Base-by-base conservation (phyloP, 2,329 filamentous ascomycete genomes). In the Sporothrix phasma region DNA sequence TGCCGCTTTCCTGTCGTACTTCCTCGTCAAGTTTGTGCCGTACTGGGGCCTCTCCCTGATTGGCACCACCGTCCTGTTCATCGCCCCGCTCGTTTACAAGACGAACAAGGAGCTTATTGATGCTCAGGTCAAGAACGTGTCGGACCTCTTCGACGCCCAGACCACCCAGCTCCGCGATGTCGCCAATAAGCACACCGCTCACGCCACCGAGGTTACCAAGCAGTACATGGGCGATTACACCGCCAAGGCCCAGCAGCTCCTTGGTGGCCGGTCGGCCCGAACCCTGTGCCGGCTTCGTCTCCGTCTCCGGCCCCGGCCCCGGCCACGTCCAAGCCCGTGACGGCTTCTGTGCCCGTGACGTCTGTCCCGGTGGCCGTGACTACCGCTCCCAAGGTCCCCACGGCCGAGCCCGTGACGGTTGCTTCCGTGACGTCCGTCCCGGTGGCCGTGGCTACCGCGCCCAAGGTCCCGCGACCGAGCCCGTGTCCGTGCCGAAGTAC, bases 51-150 rank as follows among this genome's bases (percentile, higher is more conserved):
- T 89, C 68, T 78, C 84, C 54, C 75, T 89, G 68, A 78, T 88
- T 69, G 77, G 76, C 67, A 84, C 83, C 65, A 83, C 83, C 13
- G 73, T 84, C 59, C 71, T 81, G 65, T 89, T 89, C 78, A 77
- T 86, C 65, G 79, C 77, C 13, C 86, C 86, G 34, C 78, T 88
- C 61, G 71, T 88, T 72, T 89, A 89, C 76, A 80, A 80, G 69
- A 79, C 80, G 70, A 89, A 89, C 80, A 80, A 88, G 77, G 86
- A 88, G 76, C 74, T 88, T 65, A 88, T 89, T 70, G 86, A 89
- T 71, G 74, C 79, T 68, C 81, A 88, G 69, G 73, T 89, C 69
- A 76, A 82, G 73, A 78, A 83, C 67, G 82, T 79, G 62, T 79
- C 80, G 47, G 78, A 85, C 37, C 72, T 86, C 45, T 77, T 88